Conservation (phyloP, 345 rosid genomes). For the rapeseed (Brassica napus) region DNA sequence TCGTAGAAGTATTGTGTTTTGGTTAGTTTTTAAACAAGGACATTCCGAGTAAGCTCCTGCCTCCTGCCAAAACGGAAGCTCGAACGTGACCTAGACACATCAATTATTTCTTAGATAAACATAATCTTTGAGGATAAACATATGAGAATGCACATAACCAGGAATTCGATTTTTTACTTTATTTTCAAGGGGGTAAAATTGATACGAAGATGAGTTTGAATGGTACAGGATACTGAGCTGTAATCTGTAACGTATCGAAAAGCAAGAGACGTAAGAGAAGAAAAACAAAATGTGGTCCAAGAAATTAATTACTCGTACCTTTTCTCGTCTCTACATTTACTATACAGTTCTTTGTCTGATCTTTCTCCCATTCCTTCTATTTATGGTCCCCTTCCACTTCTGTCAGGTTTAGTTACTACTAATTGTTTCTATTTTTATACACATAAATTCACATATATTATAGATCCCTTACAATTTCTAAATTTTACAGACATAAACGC, state of each 20-base stretch:
- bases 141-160: background rate
- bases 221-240: background rate
- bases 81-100: background rate
- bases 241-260: slow-evolving; percentile 10
- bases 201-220: background rate
- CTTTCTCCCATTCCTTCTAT: slow-evolving; percentile 20
- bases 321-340: slow-evolving; percentile 9
- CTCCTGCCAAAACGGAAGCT: background rate
- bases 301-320: background rate
- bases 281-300: slow-evolving; percentile 33
- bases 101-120: background rate
- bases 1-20: background rate
- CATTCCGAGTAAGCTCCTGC: background rate
- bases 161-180: background rate
- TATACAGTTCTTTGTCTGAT: slow-evolving; percentile 8
- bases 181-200: background rate
- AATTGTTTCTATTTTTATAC: background rate
- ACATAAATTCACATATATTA: background rate
- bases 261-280: slow-evolving; percentile 1
- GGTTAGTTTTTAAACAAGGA: background rate
- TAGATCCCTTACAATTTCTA: background rate
- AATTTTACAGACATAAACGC: background rate
- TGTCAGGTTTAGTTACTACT: background rate
- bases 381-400: slow-evolving; percentile 22
- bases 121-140: background rate